Conservation (phyloP, 345 rosid genomes). For the Salix suchowensis region DNA sequence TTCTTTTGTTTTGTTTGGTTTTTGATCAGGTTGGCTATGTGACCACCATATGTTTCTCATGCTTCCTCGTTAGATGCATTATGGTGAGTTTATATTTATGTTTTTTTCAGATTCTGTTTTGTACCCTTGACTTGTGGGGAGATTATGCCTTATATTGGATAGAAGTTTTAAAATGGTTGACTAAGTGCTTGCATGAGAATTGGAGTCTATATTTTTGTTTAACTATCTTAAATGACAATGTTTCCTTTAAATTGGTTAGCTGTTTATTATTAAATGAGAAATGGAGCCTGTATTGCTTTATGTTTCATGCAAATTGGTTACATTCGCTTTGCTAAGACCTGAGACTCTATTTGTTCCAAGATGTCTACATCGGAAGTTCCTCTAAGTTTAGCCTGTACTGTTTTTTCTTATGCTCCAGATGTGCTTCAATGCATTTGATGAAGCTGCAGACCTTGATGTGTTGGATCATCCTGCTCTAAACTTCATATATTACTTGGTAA, state of each 20-base stretch:
- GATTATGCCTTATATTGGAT: background rate
- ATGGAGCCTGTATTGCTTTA: background rate
- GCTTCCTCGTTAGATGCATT: constrained; percentile 83
- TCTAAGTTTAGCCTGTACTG: constrained; percentile 7
- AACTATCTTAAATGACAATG: background rate
- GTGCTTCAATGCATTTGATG: constrained; percentile 79
- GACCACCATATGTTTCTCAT: constrained; percentile 79
- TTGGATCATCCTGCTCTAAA: constrained; percentile 79
- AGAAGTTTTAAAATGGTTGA: background rate
- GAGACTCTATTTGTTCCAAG: background rate
- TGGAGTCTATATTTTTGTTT: background rate
- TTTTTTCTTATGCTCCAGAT: constrained; percentile 36
- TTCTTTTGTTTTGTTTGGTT: constrained; percentile 6
- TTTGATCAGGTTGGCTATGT: constrained; percentile 85
- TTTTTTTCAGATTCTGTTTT: background rate
- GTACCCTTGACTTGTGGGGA: background rate
- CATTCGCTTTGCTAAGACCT: background rate
- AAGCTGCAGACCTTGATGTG: constrained; percentile 75
- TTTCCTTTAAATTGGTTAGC: too few relatives aligned
- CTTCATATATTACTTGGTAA: constrained; percentile 78
- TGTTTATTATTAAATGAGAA: too few relatives aligned
- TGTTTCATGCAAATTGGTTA: background rate
- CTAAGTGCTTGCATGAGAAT: background rate
- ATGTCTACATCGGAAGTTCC: background rate
- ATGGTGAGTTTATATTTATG: constrained; percentile 51